Conservation (phyloP, 305 asterid species). For the Fraxinus xanthoxyloides region DNA sequence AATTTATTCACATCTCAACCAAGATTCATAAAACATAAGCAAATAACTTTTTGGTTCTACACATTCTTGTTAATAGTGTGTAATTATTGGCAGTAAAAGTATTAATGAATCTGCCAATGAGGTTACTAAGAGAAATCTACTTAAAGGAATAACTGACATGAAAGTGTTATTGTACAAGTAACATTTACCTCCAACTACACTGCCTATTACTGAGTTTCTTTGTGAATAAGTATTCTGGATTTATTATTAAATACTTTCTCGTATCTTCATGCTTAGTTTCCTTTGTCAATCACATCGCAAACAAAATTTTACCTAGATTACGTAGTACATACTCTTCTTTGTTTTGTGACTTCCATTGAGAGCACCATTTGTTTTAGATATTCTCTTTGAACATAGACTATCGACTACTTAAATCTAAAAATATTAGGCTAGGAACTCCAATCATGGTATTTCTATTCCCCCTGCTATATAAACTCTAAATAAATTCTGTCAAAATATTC, state of each 20-base stretch:
- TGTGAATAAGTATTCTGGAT: constrained; percentile 8
- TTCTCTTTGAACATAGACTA: background rate
- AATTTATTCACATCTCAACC: too few species aligned
- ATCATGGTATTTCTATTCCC: background rate
- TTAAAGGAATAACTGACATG: constrained; percentile 95
- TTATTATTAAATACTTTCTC: background rate
- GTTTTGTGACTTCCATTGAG: background rate
- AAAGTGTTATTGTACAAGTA: constrained; percentile 80
- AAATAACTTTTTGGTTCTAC: too few species aligned
- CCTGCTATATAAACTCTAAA: background rate
- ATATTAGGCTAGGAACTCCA: background rate
- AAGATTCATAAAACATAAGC: too few species aligned
- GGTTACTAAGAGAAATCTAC: constrained; percentile 67
- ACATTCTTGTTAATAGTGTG: too few species aligned
- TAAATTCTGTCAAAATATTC: background rate
- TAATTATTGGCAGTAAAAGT: constrained; percentile 43
- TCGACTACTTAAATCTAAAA: background rate
- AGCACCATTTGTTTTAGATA: background rate
- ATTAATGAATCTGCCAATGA: constrained; percentile 45
- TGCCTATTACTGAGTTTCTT: background rate
- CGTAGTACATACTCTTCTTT: background rate
- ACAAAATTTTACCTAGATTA: background rate
- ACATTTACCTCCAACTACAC: constrained; percentile 21
- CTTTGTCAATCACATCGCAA: background rate
- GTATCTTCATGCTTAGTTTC: background rate